These are phyloP conservation scores for Stemphylium beticola DNA, from an alignment of 2,329 filamentous ascomycete genomes.

Conservation along the genomic window DNA sequence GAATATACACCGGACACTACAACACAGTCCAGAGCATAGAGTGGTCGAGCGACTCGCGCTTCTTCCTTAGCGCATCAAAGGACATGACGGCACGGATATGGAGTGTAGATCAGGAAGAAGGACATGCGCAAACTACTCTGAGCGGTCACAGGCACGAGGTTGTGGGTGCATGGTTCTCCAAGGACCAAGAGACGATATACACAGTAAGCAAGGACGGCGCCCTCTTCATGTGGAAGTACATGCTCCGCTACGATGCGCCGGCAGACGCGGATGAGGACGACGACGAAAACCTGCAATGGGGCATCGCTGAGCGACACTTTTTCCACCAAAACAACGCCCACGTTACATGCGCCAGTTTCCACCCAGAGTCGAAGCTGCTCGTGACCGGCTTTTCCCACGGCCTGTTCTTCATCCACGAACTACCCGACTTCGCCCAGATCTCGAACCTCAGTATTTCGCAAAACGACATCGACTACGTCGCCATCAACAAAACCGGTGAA, in stretches of 20 bases:
- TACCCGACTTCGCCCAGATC: conserved; percentile 94
- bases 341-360: conserved; percentile 88
- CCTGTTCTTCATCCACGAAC: conserved; percentile 90
- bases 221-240: conserved; percentile 91
- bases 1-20: conserved; percentile 86
- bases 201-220: conserved; percentile 98
- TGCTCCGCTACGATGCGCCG: conserved; percentile 63
- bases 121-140: conserved; percentile 86
- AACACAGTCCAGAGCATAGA: conserved; percentile 85
- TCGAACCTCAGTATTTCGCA: conserved; percentile 94
- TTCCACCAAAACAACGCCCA: conserved; percentile 91
- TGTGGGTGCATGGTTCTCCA: conserved; percentile 94
- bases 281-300: conserved; percentile 79
- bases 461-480: conserved; percentile 93
- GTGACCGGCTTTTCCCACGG: conserved; percentile 96
- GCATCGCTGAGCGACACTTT: conserved; percentile 88
- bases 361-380: conserved; percentile 85
- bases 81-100: conserved; percentile 94
- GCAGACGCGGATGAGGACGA: conserved; percentile 62
- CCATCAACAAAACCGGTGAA: conserved; percentile 91
- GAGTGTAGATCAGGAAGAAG: conserved; percentile 86
- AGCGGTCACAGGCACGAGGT: conserved; percentile 91
- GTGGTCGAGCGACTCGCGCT: conserved; percentile 95
- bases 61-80: conserved; percentile 90
- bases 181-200: conserved; percentile 93